Evolutionary conservation across 331 rosid genomes (phyloP).

Genomic region (Dryas integrifolia): DNA sequence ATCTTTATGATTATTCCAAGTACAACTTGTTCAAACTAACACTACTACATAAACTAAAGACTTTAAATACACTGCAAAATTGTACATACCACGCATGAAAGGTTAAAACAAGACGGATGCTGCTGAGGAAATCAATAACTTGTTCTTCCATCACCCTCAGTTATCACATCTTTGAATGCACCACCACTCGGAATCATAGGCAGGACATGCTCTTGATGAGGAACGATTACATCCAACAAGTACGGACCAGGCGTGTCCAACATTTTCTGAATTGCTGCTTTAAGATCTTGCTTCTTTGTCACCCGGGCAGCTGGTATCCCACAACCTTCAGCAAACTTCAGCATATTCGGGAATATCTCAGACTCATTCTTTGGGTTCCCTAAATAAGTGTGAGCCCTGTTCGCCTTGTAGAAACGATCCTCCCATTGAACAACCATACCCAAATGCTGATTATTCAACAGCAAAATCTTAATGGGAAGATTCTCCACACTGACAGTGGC

Average conservation of each 20-base stretch:
- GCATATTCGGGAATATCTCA: conserved; percentile 68
- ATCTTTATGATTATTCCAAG: background rate
- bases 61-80: background rate
- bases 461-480: conserved; percentile 62
- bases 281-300: conserved; percentile 50
- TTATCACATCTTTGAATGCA: conserved; percentile 72
- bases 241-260: conserved; percentile 74
- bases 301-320: conserved; percentile 66
- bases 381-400: conserved; percentile 67
- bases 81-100: conserved; percentile 21
- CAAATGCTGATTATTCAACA: conserved; percentile 79
- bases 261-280: conserved; percentile 71
- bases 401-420: conserved; percentile 78
- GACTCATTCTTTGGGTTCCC: conserved; percentile 61
- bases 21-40: conserved; percentile 2
- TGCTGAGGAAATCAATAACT: conserved; percentile 30
- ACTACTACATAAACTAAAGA: conserved; percentile 1
- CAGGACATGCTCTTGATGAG: conserved; percentile 89
- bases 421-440: conserved; percentile 95
- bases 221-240: conserved; percentile 76
- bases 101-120: background rate
- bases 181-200: conserved; percentile 93
- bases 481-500: conserved; percentile 68
- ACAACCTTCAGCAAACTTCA: conserved; percentile 75
- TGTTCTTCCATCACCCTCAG: conserved; percentile 71